Percentiles rank a stretch among this genome's conserved stretches.
phyloP scores from a whole-genome alignment of 2,329 filamentous ascomycete species.

The Colletotrichum destructivum region DNA sequence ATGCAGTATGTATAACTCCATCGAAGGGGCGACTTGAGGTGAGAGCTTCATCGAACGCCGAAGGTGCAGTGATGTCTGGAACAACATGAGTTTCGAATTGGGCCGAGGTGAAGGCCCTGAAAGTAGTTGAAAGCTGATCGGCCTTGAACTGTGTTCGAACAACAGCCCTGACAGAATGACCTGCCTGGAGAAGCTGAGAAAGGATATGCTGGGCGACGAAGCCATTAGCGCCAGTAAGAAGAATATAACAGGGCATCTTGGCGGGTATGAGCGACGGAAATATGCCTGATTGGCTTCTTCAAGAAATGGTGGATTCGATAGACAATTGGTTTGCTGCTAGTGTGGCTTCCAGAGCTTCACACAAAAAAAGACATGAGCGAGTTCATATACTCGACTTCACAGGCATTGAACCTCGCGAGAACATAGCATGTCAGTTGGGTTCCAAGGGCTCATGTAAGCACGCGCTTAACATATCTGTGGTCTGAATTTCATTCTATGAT shows the following conservation, averaged over 20 bases:
- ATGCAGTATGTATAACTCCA: slow-evolving; percentile 81
- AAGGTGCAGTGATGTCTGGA: slow-evolving; percentile 51
- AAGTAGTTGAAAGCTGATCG: neutral
- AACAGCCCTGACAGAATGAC: neutral
- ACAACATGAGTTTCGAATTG: slow-evolving; percentile 44
- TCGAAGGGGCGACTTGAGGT: slow-evolving; percentile 71
- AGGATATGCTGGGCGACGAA: neutral
- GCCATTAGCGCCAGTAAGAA: neutral
- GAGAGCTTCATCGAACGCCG: slow-evolving; percentile 54
- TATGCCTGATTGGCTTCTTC: neutral
- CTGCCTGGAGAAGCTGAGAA: neutral
- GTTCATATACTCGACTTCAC: neutral
- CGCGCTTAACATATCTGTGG: neutral
- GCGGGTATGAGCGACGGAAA: neutral
- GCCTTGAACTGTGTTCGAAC: neutral
- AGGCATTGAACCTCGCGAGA: neutral
- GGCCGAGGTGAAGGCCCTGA: neutral
- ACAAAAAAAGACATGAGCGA: neutral
- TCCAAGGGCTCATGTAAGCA: neutral
- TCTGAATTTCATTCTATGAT: neutral
- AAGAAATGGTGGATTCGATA: too few relatives aligned
- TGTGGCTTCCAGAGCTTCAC: too few relatives aligned
- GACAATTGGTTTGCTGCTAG: neutral
- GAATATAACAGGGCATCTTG: neutral
- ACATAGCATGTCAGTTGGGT: too few relatives aligned